Percentiles rank a stretch among this genome's conserved stretches.
Evolutionary conservation across 805 yeast species (phyloP).

Genomic region (Maudiozyma saulgeensis): DNA sequence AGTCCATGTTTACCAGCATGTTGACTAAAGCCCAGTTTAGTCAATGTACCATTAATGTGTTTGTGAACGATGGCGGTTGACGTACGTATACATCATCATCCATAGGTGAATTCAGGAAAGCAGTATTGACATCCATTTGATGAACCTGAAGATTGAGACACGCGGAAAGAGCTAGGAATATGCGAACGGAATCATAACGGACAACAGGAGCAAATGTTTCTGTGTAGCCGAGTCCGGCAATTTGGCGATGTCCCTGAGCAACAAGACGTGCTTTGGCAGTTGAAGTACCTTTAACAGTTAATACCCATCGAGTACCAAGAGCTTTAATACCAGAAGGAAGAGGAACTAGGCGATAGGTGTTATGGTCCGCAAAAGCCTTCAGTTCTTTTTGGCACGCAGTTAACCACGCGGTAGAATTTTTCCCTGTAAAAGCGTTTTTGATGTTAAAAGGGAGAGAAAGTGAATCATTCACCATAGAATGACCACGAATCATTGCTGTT

Average conservation of each 20-base stretch:
- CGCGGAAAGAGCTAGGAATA: constrained; percentile 6
- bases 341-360: constrained; percentile 6
- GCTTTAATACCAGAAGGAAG: constrained; percentile 5
- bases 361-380: constrained; percentile 1
- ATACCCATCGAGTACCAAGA: constrained; percentile 14
- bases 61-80: constrained; percentile 5
- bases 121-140: constrained; percentile 19
- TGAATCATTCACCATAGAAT: background rate
- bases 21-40: constrained; percentile 14
- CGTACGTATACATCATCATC: constrained; percentile 4
- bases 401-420: constrained; percentile 1
- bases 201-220: constrained; percentile 25
- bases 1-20: constrained; percentile 4
- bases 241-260: constrained; percentile 19
- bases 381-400: constrained; percentile 4
- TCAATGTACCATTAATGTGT: constrained; percentile 17
- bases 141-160: constrained; percentile 3
- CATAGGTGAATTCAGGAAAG: constrained; percentile 9
- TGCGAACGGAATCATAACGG: constrained; percentile 12
- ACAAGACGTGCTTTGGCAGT: constrained; percentile 20
- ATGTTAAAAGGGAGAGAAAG: background rate
- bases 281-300: constrained; percentile 9
- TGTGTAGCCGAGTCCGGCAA: constrained; percentile 18
- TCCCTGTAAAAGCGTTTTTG: background rate
- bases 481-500: background rate